Evolutionary conservation across 1,284 basidiomycete species (phyloP).

Genomic region (Tetrapyrgos nigripes): DNA sequence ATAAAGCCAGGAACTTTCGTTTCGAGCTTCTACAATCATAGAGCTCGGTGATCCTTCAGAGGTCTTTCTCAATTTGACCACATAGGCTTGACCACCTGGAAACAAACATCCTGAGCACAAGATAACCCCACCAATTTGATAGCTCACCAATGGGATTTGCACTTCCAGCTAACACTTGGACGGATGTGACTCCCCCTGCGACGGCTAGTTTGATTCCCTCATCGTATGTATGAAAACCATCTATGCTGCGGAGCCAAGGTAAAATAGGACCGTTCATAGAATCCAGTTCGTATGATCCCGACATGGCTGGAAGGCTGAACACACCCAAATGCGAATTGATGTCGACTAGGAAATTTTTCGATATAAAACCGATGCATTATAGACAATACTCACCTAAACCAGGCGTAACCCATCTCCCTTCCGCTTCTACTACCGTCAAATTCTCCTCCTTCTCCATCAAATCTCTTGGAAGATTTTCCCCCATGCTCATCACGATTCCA

Average conservation of each 20-base stretch:
- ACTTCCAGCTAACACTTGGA: conserved; percentile 56
- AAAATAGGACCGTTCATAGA: conserved; percentile 63
- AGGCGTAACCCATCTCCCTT: conserved; percentile 73
- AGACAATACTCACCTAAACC: conserved; percentile 54
- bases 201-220: conserved; percentile 54
- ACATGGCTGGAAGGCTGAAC: conserved; percentile 60
- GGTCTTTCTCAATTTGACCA: conserved; percentile 70
- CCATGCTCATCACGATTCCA: conserved; percentile 63
- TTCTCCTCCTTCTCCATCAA: conserved; percentile 41
- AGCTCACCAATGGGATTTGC: conserved; percentile 64
- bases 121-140: neutral
- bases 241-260: conserved; percentile 60
- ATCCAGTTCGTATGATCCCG: conserved; percentile 59
- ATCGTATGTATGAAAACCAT: conserved; percentile 60
- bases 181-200: conserved; percentile 60
- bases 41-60: conserved; percentile 61
- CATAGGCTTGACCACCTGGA: conserved; percentile 71
- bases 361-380: neutral
- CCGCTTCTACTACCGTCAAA: conserved; percentile 58
- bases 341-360: conserved; percentile 54
- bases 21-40: conserved; percentile 71
- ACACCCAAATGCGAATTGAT: conserved; percentile 85
- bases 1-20: conserved; percentile 61
- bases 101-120: neutral
- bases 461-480: conserved; percentile 49